Evolutionary conservation across 805 yeast genomes (phyloP).

Genomic region (Komagataella pseudopastoris): DNA sequence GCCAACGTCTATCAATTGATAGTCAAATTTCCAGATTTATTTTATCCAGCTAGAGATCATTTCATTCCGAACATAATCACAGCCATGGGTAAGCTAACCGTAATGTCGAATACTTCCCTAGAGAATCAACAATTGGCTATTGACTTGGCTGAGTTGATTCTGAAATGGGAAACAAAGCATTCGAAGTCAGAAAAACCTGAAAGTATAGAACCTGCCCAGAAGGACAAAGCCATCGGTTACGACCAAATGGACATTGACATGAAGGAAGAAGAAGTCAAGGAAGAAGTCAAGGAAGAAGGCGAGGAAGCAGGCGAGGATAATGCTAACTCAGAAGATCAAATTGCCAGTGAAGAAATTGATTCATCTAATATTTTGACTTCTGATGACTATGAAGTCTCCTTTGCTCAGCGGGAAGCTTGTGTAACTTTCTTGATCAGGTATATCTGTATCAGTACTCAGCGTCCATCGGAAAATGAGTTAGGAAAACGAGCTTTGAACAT

Average conservation of each 20-base stretch:
- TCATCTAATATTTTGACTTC: constrained; percentile 16
- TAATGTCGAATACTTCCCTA: constrained; percentile 58
- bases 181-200: neutral
- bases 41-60: constrained; percentile 77
- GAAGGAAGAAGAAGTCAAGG: constrained; percentile 6
- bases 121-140: constrained; percentile 82
- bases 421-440: constrained; percentile 80
- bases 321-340: constrained; percentile 3
- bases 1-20: constrained; percentile 80
- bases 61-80: constrained; percentile 81
- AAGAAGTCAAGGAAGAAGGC: constrained; percentile 12
- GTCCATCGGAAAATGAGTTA: constrained; percentile 72
- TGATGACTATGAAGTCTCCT: constrained; percentile 47
- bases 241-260: constrained; percentile 3
- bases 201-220: neutral
- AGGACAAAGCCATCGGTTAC: constrained; percentile 20
- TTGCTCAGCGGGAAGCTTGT: constrained; percentile 77
- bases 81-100: constrained; percentile 83
- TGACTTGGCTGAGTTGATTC: constrained; percentile 74
- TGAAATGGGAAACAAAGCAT: constrained; percentile 59
- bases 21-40: constrained; percentile 72
- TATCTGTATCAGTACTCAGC: constrained; percentile 73
- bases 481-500: constrained; percentile 77
- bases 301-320: constrained; percentile 11
- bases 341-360: constrained; percentile 3